phyloP scores from a whole-genome alignment of 163 green algal species.

The Trebouxiophyceae sp. region DNA sequence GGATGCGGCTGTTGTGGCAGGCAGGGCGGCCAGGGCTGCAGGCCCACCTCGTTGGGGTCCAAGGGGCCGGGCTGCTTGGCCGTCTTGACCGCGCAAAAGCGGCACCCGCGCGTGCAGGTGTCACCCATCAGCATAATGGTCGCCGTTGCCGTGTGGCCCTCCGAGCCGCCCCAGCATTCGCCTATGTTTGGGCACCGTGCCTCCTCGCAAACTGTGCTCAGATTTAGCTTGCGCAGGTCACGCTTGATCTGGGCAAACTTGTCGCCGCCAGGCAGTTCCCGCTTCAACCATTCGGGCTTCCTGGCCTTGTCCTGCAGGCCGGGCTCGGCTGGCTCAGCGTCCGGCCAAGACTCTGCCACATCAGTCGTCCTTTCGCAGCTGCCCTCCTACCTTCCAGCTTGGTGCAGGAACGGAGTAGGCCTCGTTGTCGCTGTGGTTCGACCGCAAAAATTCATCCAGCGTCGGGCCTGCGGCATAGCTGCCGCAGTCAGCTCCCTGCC shows the following conservation, averaged over 20 bases:
- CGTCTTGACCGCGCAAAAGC: conserved; percentile 98
- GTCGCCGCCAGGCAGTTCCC: conserved; percentile 75
- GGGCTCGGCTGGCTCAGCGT: too few relatives aligned
- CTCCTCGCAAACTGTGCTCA: conserved; percentile 90
- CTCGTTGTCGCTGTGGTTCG: neutral
- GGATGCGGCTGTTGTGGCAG: too few relatives aligned
- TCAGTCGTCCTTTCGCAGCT: too few relatives aligned
- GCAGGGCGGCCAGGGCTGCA: too few relatives aligned
- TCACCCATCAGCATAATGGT: conserved; percentile 99
- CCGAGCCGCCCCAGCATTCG: conserved; percentile 93
- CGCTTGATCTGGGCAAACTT: conserved; percentile 88
- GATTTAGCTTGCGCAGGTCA: conserved; percentile 94
- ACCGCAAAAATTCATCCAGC: conserved; percentile 2
- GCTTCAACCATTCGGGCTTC: conserved; percentile 98
- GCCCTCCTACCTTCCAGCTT: conserved; percentile 28
- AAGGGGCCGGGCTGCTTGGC: conserved; percentile 72
- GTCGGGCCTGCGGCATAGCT: conserved; percentile 6
- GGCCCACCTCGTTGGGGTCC: conserved; percentile 68
- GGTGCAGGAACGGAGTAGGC: conserved; percentile 23
- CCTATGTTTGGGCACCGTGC: conserved; percentile 92
- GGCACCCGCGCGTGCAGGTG: conserved; percentile 92
- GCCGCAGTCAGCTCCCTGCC: too few relatives aligned
- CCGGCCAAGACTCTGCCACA: too few relatives aligned
- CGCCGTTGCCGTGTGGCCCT: conserved; percentile 87
- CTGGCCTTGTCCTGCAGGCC: conserved; percentile 55